Percentiles rank a stretch among this genome's conserved stretches.
Evolutionary conservation across 495 filamentous ascomycete genomes (phyloP).

Genomic region (Umbilicaria muhlenbergii): DNA sequence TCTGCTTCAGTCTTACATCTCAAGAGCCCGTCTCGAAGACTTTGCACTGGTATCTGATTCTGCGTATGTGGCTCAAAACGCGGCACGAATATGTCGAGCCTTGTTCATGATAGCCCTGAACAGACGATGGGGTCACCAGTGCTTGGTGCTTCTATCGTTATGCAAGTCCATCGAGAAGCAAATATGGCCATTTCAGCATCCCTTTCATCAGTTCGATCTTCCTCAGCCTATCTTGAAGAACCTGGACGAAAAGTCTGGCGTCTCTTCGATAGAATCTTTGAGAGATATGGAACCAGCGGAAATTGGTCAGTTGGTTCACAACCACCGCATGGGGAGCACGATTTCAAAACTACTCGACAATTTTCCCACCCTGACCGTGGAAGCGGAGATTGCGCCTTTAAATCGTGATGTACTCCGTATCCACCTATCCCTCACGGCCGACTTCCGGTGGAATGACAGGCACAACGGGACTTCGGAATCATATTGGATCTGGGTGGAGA

Average conservation of each 20-base stretch:
- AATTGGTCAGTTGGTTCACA: slow-evolving; percentile 84
- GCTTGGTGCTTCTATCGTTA: slow-evolving; percentile 70
- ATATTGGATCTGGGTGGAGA: slow-evolving; percentile 98
- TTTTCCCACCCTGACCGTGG: slow-evolving; percentile 81
- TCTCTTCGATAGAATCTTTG: slow-evolving; percentile 62
- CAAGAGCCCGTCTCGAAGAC: slow-evolving; percentile 72
- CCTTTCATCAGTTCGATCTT: slow-evolving; percentile 87
- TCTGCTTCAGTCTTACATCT: slow-evolving; percentile 86
- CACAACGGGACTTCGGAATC: slow-evolving; percentile 88
- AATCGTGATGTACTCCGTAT: slow-evolving; percentile 90
- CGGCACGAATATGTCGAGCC: slow-evolving; percentile 83
- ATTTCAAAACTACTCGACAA: slow-evolving; percentile 71
- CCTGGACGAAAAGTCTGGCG: slow-evolving; percentile 58
- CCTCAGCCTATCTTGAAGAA: slow-evolving; percentile 70
- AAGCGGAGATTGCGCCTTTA: slow-evolving; percentile 86
- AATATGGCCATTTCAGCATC: slow-evolving; percentile 88
- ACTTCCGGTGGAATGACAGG: slow-evolving; percentile 93
- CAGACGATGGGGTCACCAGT: slow-evolving; percentile 86
- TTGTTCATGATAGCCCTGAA: slow-evolving; percentile 97
- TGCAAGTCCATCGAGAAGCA: slow-evolving; percentile 95
- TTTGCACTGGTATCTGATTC: slow-evolving; percentile 84
- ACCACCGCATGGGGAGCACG: slow-evolving; percentile 65
- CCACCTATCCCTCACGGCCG: slow-evolving; percentile 66
- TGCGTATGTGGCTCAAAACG: slow-evolving; percentile 89
- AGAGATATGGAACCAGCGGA: slow-evolving; percentile 85